These are phyloP conservation scores for Agaricus blazei DNA, from an alignment of 768 basidiomycete genomes.

Conservation along the genomic window DNA sequence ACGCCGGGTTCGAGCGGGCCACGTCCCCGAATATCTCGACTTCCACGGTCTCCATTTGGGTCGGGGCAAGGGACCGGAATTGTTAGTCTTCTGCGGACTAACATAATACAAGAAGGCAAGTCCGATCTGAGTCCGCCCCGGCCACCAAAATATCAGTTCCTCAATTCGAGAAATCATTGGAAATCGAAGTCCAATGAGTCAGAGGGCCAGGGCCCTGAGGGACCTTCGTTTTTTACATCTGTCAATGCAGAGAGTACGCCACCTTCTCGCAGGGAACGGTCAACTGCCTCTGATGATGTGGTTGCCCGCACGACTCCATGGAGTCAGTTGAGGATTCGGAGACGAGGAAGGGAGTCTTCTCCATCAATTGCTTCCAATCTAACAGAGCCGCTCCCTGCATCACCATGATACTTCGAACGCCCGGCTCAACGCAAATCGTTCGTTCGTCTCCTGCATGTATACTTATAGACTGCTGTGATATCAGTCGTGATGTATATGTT, in stretches of 20 bases:
- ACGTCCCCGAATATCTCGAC: conserved; percentile 9
- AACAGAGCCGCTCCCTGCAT: background rate
- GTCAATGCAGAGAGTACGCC: conserved; percentile 8
- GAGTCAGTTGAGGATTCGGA: background rate
- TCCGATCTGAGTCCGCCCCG: conserved; percentile 19
- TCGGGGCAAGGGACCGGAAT: conserved; percentile 9
- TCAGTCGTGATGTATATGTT: background rate
- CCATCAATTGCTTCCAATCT: background rate
- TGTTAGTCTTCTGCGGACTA: conserved; percentile 19
- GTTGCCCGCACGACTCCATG: background rate
- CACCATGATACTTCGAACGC: background rate
- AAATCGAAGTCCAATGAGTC: background rate
- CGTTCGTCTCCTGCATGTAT: background rate
- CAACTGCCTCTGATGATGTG: conserved; percentile 7
- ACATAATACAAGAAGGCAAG: conserved; percentile 27
- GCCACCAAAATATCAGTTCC: conserved; percentile 16
- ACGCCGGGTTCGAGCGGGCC: background rate
- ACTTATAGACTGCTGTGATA: background rate
- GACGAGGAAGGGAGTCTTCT: background rate
- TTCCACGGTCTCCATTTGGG: conserved; percentile 10
- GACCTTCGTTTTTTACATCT: conserved; percentile 2
- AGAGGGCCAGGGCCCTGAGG: background rate
- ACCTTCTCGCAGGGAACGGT: conserved; percentile 1
- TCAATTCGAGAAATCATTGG: background rate
- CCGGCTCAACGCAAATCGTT: background rate